A percentile compares a stretch with the other conserved stretches of the same genome.
Conservation (phyloP, 2,329 filamentous ascomycete species). For the Neofusicoccum sp. region DNA sequence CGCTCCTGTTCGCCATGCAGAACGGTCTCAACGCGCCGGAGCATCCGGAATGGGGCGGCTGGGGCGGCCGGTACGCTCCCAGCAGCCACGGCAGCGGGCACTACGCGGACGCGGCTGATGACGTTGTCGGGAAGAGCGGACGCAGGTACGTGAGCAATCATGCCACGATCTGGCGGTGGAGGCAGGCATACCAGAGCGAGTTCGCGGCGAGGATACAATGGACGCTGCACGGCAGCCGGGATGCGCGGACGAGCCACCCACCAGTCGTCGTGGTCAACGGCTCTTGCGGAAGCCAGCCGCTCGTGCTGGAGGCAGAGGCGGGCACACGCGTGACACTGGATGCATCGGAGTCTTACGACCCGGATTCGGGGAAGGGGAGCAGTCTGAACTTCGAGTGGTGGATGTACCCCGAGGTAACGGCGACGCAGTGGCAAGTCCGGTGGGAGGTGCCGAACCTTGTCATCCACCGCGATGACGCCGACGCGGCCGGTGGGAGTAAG, state of each 20-base stretch:
- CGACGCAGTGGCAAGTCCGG: slow-evolving; percentile 48
- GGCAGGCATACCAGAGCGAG: slow-evolving; percentile 55
- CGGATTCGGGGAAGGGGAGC: slow-evolving; percentile 41
- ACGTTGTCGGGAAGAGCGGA: slow-evolving; percentile 38
- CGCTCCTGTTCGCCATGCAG: slow-evolving; percentile 53
- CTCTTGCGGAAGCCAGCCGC: slow-evolving; percentile 39
- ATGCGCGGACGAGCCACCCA: slow-evolving; percentile 47
- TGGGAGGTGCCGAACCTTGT: slow-evolving; percentile 45
- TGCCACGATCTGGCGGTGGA: slow-evolving; percentile 58
- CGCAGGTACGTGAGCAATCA: slow-evolving; percentile 46
- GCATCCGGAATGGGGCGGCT: slow-evolving; percentile 51
- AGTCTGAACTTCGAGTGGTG: slow-evolving; percentile 53
- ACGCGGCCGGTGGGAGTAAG: slow-evolving; percentile 29
- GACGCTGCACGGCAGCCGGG: slow-evolving; percentile 43
- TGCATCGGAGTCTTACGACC: slow-evolving; percentile 51
- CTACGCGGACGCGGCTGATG: slow-evolving; percentile 43
- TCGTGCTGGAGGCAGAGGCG: slow-evolving; percentile 47
- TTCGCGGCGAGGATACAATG: slow-evolving; percentile 54
- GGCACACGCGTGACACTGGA: slow-evolving; percentile 47
- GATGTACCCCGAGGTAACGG: slow-evolving; percentile 50
- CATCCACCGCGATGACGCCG: slow-evolving; percentile 34
- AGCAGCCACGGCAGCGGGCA: slow-evolving; percentile 42
- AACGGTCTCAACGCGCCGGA: slow-evolving; percentile 53
- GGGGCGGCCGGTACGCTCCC: slow-evolving; percentile 53
- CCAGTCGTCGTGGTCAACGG: slow-evolving; percentile 51